Base-by-base conservation (phyloP, 192 early-diverging fungal genomes). In the Chytriomyces sp. region DNA sequence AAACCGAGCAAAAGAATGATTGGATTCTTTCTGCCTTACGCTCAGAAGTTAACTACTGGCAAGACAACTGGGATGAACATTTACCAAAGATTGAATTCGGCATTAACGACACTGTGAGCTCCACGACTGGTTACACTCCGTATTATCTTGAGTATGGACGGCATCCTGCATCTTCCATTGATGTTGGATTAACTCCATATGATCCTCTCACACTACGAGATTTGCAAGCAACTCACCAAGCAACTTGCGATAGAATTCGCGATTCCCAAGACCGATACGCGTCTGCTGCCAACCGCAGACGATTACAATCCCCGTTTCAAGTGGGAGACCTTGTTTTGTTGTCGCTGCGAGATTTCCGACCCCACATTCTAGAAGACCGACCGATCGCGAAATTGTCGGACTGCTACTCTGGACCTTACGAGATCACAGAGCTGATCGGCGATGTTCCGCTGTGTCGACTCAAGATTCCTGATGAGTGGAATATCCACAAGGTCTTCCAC, bases 81-180 rank as follows among this genome's bases (percentile, higher is more conserved):
- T 62, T 91, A 6, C 83, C 80, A 0, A 13, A 78, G 0, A 82
- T 80, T 6, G 87, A 89, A 46, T 87, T 88, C 45, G 76, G 81
- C 0, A 87, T 88, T 72, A 91, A 90, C 65, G 82, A 89, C 73
- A 61, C 86, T 7, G 8, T 67, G 23, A 78, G 84, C 45, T 50
- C 75, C 6, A 75, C 79, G 0, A 86, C 77, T 7, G 74, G 79
- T 9, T 59, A 45, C 26, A 70, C 86, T 23, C 81, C 81, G 1
- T 81, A 82, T 76, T 83, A 50, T 61, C 26, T 72, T 0, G 61
- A 61, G 1, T 20, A 69, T 49, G 72, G 80, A 0, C 67, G 43
- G 5, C 68, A 81, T 35, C 81, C 68, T 50, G n/a, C 45, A 50
- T 50, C 45, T 1, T 10, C 49, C 53, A 23, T 72, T 16, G 49